phyloP scores from a whole-genome alignment of 495 filamentous ascomycete genomes.

The Articulospora tetracladia region DNA sequence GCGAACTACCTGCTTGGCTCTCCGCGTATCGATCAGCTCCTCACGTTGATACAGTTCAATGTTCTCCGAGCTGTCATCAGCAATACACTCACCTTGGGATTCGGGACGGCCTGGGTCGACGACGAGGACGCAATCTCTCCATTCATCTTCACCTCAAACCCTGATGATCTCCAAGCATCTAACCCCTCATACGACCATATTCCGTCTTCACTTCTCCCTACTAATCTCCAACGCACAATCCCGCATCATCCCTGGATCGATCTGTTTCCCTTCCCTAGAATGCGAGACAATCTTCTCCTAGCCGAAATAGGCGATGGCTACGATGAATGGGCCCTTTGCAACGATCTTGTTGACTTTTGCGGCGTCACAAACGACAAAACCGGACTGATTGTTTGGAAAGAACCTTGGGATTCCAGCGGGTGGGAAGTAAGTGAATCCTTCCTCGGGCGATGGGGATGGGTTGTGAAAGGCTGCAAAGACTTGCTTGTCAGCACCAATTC shows the following conservation, averaged over 20 bases:
- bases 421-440: conserved; percentile 44
- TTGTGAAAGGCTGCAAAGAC: conserved; percentile 29
- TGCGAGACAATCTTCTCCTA: conserved; percentile 30
- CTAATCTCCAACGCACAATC: conserved; percentile 21
- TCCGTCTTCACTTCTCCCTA: conserved; percentile 26
- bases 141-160: not conserved
- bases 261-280: conserved; percentile 28
- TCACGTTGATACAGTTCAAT: conserved; percentile 42
- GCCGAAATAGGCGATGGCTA: conserved; percentile 30
- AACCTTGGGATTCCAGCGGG: conserved; percentile 36
- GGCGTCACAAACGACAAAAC: conserved; percentile 31
- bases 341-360: conserved; percentile 34
- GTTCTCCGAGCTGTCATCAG: conserved; percentile 34
- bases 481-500: conserved; percentile 38
- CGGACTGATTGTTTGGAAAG: conserved; percentile 37
- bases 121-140: conserved; percentile 7
- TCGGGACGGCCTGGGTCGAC: conserved; percentile 1
- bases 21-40: conserved; percentile 32
- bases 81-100: conserved; percentile 23
- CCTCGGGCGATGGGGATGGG: conserved; percentile 37
- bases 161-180: not conserved
- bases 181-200: conserved; percentile 11
- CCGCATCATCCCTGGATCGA: conserved; percentile 34
- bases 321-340: conserved; percentile 36
- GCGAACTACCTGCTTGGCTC: not conserved